These are phyloP conservation scores for Hymenoscyphus infarciens DNA, from an alignment of 2,329 filamentous ascomycete genomes.

Conservation along the genomic window DNA sequence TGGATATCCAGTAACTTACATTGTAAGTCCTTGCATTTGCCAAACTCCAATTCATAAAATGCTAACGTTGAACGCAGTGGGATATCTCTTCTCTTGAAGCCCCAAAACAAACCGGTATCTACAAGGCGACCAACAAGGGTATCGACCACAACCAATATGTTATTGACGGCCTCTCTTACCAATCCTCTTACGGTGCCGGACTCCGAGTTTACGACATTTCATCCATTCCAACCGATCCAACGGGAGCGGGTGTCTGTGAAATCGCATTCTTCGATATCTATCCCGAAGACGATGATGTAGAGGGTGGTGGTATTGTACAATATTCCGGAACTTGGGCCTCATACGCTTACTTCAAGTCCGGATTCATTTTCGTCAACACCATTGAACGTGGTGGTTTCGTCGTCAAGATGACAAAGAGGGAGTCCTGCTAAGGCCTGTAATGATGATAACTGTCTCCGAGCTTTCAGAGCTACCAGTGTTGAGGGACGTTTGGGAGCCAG, in stretches of 20 bases:
- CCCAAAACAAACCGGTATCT: constrained; percentile 42
- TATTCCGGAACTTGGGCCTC: constrained; percentile 44
- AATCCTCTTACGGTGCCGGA: constrained; percentile 49
- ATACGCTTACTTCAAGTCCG: constrained; percentile 39
- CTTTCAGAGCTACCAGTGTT: constrained; percentile 30
- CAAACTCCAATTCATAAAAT: background rate
- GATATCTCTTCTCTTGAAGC: constrained; percentile 41
- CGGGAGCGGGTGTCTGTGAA: constrained; percentile 40
- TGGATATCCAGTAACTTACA: constrained; percentile 47
- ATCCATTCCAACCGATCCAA: constrained; percentile 36
- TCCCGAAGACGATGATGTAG: constrained; percentile 29
- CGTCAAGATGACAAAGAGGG: constrained; percentile 16
- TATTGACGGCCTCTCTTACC: constrained; percentile 41
- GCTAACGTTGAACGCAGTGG: constrained; percentile 29
- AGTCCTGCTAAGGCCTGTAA: constrained; percentile 13
- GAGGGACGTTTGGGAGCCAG: constrained; percentile 34
- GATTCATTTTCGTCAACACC: constrained; percentile 35
- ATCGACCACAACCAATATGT: constrained; percentile 48
- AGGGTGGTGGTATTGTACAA: constrained; percentile 37
- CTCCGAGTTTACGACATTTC: constrained; percentile 38
- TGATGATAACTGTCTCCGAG: constrained; percentile 38
- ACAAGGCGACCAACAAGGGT: constrained; percentile 38
- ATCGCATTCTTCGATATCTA: constrained; percentile 36
- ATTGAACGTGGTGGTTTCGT: constrained; percentile 42
- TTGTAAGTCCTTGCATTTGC: constrained; percentile 26